Evolutionary conservation across 768 basidiomycete species (phyloP).

Genomic region (Russula sp.): DNA sequence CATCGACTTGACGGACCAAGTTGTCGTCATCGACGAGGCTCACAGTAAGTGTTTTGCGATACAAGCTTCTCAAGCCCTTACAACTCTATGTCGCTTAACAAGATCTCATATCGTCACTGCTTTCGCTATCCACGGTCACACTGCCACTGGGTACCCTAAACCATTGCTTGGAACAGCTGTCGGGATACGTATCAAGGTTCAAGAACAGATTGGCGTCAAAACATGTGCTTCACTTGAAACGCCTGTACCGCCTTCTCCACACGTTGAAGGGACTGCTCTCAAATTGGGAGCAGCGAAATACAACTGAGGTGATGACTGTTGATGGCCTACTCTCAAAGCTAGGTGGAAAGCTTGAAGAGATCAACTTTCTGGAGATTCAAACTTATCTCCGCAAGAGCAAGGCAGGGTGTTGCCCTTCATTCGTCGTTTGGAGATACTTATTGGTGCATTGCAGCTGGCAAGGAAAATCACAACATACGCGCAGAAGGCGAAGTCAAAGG

Average conservation of each 20-base stretch:
- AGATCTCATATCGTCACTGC: slow-evolving; percentile 87
- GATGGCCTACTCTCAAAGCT: slow-evolving; percentile 57
- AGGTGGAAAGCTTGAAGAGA: slow-evolving; percentile 61
- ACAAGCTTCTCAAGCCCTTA: background rate
- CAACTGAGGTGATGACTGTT: slow-evolving; percentile 61
- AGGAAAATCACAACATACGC: slow-evolving; percentile 84
- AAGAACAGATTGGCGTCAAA: slow-evolving; percentile 62
- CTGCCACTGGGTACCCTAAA: slow-evolving; percentile 53
- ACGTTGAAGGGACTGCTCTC: slow-evolving; percentile 55
- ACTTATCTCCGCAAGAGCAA: slow-evolving; percentile 79
- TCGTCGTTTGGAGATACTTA: background rate
- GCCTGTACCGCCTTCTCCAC: slow-evolving; percentile 67
- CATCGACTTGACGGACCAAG: slow-evolving; percentile 76
- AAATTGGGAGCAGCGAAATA: slow-evolving; percentile 46
- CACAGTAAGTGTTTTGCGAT: slow-evolving; percentile 60
- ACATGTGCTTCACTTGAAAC: slow-evolving; percentile 76
- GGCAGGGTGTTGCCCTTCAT: slow-evolving; percentile 38
- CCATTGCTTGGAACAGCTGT: slow-evolving; percentile 67
- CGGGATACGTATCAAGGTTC: slow-evolving; percentile 71
- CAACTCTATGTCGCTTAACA: background rate
- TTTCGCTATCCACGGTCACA: slow-evolving; percentile 74
- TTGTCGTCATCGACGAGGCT: slow-evolving; percentile 93
- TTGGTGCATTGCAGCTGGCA: slow-evolving; percentile 42
- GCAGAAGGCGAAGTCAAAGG: slow-evolving; percentile 27
- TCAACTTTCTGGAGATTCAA: slow-evolving; percentile 82